Evolutionary conservation across 768 basidiomycete species (phyloP), one percentile per base, ranked within the genome.

Genomic region (Cubamyces sp.): DNA sequence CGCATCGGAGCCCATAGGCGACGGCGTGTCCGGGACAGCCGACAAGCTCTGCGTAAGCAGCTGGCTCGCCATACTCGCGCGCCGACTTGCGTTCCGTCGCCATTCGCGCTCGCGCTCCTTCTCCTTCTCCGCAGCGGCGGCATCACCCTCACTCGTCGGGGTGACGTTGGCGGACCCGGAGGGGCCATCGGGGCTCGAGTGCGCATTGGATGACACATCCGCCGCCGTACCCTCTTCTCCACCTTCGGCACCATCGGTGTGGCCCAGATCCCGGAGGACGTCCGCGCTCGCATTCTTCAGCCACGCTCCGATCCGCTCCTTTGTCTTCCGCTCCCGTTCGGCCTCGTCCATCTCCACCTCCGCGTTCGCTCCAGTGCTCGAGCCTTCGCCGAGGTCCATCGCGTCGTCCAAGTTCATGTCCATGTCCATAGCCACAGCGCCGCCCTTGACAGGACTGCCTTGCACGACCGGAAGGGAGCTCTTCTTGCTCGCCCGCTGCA

Each of bases 41-140:
- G 77, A 82, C 37, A 90, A 69, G 5, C 88, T 90, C 68, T 85
- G 82, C 3, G 87, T 83, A 37, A 90, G 80, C 4, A 83, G 79
- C 57, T 86, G 82, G 23, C 82, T 83, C 0, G 85, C 85, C 69
- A 83, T 71, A 26, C 86, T 87, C 5, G 84, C 84, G 42, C 86
- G 75, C 46, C 83, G 75, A 28, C 83, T 83, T 3, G 80, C 79
- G 64, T 81, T 72, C 19, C 67, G 70, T 49, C 69, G 70, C 74
- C 75, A 74, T 69, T 30, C 68, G 9, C 23, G 57, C 34, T 52
- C 67, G 52, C 42, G 49, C 42, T 64, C 60, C 54, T 28, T 60
- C 45, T 28, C 43, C 51, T 26, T 46, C 16, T 62, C 50, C 1
- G 54, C 48, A 18, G 23, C 60, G 54, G 62, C 61, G 19, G 28